Conservation (phyloP, 1,139 yeast genomes). For the Yamadazyma diospyri region DNA sequence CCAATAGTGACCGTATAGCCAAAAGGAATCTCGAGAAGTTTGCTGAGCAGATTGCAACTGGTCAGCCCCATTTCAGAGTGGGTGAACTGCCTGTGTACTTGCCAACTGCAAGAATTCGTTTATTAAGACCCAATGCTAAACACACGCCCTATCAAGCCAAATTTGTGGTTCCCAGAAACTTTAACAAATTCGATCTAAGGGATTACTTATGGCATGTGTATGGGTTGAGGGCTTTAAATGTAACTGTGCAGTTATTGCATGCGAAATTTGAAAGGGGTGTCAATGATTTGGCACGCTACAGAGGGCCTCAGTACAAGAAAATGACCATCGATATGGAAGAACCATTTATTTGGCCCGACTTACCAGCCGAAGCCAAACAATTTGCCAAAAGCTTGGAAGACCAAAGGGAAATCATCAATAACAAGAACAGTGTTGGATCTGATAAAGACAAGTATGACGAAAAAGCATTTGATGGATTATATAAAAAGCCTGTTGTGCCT, state of each 20-base stretch:
- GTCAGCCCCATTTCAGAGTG: slow-evolving; percentile 73
- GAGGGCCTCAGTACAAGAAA: slow-evolving; percentile 81
- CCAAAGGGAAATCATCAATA: slow-evolving; percentile 26
- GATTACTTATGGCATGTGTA: slow-evolving; percentile 87
- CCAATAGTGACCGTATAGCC: slow-evolving; percentile 35
- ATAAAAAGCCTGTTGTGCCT: slow-evolving; percentile 68
- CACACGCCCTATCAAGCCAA: slow-evolving; percentile 96
- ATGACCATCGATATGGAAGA: slow-evolving; percentile 94
- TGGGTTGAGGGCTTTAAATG: slow-evolving; percentile 81
- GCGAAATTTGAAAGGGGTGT: slow-evolving; percentile 63
- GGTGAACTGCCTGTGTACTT: slow-evolving; percentile 74
- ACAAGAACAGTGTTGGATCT: slow-evolving; percentile 51
- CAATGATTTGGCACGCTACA: slow-evolving; percentile 65
- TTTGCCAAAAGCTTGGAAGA: slow-evolving; percentile 22
- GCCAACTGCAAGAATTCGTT: slow-evolving; percentile 77
- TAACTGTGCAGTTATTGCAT: slow-evolving; percentile 81
- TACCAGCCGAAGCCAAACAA: slow-evolving; percentile 30
- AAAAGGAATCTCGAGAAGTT: slow-evolving; percentile 40
- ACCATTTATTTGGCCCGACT: slow-evolving; percentile 92
- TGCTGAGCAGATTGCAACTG: slow-evolving; percentile 56
- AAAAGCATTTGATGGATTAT: slow-evolving; percentile 72
- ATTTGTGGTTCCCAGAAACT: slow-evolving; percentile 85
- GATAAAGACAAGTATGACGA: slow-evolving; percentile 60
- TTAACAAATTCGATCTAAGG: slow-evolving; percentile 86
- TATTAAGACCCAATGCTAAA: slow-evolving; percentile 85